Conservation (phyloP, 768 basidiomycete genomes). For the Clitopilus hobsonii region DNA sequence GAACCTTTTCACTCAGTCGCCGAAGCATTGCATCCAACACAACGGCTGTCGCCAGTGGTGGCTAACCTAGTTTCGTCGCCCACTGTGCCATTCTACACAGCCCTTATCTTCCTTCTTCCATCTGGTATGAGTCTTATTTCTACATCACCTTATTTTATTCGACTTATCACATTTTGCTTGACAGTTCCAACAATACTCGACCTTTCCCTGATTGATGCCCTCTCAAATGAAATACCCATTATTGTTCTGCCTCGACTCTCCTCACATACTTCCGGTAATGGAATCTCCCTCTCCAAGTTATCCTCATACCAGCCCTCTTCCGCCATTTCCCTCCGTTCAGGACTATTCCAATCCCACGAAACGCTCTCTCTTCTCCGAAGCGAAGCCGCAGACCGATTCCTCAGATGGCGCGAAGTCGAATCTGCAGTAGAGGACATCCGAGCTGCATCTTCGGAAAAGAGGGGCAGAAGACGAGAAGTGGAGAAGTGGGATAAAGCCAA, state of each 20-base stretch:
- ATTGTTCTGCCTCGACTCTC: conserved; percentile 43
- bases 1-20: conserved; percentile 50
- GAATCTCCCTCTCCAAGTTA: conserved; percentile 27
- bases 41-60: conserved; percentile 45
- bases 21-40: conserved; percentile 48
- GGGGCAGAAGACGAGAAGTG: conserved; percentile 7
- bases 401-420: conserved; percentile 71
- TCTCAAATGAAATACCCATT: conserved; percentile 53
- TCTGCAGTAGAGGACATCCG: conserved; percentile 44
- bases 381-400: conserved; percentile 66
- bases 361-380: conserved; percentile 50
- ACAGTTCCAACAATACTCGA: conserved; percentile 35
- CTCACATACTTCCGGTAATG: conserved; percentile 23
- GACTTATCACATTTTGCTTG: not conserved
- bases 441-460: conserved; percentile 14
- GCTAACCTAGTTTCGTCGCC: conserved; percentile 54
- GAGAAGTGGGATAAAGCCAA: conserved; percentile 51
- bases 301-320: conserved; percentile 56
- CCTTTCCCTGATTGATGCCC: conserved; percentile 40
- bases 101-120: conserved; percentile 48
- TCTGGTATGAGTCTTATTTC: too few species aligned
- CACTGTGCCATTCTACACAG: conserved; percentile 55
- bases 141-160: too few species aligned
- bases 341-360: conserved; percentile 63
- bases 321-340: conserved; percentile 45